Evolutionary conservation across 805 yeast genomes (phyloP).

Genomic region (Lipomyces spencermartinsiae): DNA sequence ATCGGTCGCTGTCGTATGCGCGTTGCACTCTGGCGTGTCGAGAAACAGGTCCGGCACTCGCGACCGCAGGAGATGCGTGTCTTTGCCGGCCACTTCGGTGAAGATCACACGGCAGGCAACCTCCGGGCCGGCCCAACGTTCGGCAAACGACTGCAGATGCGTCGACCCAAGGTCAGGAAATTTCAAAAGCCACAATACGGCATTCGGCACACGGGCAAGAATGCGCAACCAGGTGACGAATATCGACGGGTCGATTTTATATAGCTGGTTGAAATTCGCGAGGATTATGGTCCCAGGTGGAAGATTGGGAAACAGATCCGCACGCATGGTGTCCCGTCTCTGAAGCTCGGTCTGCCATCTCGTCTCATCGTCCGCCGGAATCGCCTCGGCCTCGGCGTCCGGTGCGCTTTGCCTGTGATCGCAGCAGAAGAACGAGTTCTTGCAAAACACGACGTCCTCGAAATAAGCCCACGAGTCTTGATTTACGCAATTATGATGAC

Average conservation of each 20-base stretch:
- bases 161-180: conserved; percentile 44
- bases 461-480: conserved; percentile 37
- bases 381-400: conserved; percentile 19
- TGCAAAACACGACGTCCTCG: conserved; percentile 44
- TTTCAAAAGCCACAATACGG: conserved; percentile 46
- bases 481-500: conserved; percentile 26
- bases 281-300: conserved; percentile 41
- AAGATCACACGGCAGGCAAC: conserved; percentile 42
- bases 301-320: conserved; percentile 42
- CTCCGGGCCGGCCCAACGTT: conserved; percentile 41
- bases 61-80: conserved; percentile 44
- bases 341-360: conserved; percentile 40
- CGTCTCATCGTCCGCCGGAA: conserved; percentile 10
- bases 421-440: conserved; percentile 45
- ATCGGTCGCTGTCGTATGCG: conserved; percentile 48
- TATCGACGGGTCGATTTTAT: conserved; percentile 46
- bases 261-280: conserved; percentile 47
- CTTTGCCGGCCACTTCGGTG: conserved; percentile 47
- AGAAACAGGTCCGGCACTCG: conserved; percentile 45
- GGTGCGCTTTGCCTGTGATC: conserved; percentile 47
- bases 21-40: conserved; percentile 49
- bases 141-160: conserved; percentile 40
- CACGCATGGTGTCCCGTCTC: conserved; percentile 39
- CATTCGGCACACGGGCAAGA: conserved; percentile 41
- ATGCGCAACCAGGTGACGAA: conserved; percentile 44